Conservation (phyloP, 2,329 filamentous ascomycete species). For the Pleoardoris graminearum region DNA sequence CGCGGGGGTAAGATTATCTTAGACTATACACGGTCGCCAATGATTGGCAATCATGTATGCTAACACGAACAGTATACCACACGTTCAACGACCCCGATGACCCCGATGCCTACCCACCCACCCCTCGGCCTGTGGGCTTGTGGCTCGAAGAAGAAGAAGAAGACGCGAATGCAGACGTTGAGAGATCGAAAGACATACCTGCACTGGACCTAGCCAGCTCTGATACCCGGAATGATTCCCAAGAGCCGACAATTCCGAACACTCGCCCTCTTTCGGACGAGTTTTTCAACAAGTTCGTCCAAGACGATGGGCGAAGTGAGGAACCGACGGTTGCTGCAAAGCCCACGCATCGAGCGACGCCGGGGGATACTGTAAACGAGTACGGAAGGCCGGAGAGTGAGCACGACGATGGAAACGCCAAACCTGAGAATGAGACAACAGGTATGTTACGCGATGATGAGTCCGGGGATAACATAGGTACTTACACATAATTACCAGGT, state of each 20-base stretch:
- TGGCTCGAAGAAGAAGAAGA: conserved; percentile 15
- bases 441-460: background rate
- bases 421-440: background rate
- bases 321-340: too few species aligned
- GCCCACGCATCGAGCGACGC: background rate
- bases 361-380: background rate
- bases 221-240: too few species aligned
- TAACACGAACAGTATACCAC: conserved; percentile 14
- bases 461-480: background rate
- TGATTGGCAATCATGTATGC: too few species aligned
- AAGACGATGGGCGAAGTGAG: too few species aligned
- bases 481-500: background rate
- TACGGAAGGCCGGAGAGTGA: background rate
- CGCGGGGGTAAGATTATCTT: conserved; percentile 19
- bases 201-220: too few species aligned
- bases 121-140: conserved; percentile 6
- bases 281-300: too few species aligned
- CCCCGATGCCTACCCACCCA: conserved; percentile 7
- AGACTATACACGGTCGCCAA: too few species aligned
- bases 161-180: background rate
- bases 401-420: background rate
- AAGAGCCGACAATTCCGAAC: too few species aligned
- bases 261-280: too few species aligned
- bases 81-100: conserved; percentile 4
- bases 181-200: background rate